Evolutionary conservation across 768 basidiomycete genomes (phyloP).

Genomic region (Boletus rubescentipes): DNA sequence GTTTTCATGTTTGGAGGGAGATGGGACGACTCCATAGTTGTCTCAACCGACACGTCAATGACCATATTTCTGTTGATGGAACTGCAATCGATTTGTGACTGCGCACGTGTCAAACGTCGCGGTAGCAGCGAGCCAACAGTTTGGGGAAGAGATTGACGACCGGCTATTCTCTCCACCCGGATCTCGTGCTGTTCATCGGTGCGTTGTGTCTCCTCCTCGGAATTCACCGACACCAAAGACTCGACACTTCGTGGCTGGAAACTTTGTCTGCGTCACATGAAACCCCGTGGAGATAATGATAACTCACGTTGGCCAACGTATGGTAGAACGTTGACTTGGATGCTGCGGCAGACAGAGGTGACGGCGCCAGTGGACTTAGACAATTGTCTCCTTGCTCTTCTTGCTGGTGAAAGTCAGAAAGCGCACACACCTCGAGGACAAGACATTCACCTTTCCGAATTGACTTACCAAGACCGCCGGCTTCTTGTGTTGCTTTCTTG

Average conservation of each 20-base stretch:
- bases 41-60: constrained; percentile 51
- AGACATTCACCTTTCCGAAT: constrained; percentile 53
- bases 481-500: constrained; percentile 38
- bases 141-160: constrained; percentile 42
- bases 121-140: constrained; percentile 44
- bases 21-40: constrained; percentile 27
- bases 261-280: constrained; percentile 11
- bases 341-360: constrained; percentile 40
- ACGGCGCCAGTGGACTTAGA: constrained; percentile 24
- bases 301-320: constrained; percentile 41
- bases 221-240: constrained; percentile 42
- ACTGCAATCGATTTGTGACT: constrained; percentile 38
- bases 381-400: constrained; percentile 25
- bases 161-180: constrained; percentile 47
- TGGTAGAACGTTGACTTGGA: constrained; percentile 50
- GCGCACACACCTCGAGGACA: neutral
- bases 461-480: constrained; percentile 59
- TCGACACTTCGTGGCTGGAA: constrained; percentile 44
- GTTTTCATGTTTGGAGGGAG: neutral
- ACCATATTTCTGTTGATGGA: constrained; percentile 34
- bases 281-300: neutral
- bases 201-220: constrained; percentile 35
- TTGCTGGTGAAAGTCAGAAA: constrained; percentile 15
- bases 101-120: constrained; percentile 44
- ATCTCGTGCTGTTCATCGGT: constrained; percentile 49